Evolutionary conservation across 352 stramenopile genomes (phyloP), one percentile per base, ranked within the genome.

Genomic region (Phytophthora pisi): DNA sequence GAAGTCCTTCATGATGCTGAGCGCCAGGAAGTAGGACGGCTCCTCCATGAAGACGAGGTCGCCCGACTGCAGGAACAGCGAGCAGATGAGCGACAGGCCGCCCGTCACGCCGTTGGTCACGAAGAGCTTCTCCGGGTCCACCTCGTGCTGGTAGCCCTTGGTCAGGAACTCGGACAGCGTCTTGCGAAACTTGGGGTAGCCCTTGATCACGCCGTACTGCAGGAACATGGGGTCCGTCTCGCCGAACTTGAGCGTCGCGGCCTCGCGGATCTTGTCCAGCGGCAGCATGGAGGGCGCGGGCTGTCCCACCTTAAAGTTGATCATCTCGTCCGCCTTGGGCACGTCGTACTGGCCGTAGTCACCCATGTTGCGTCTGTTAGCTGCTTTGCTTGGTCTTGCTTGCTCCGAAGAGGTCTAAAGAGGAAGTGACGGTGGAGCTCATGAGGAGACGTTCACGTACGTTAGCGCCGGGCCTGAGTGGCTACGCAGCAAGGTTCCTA

Each of bases 1-100:
- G 70, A 98, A 96, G 67, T 96, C 93, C 70, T 92, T 92, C 81
- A 98, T 98, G 79, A 98, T 98, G 64, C 87, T 92, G 4, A 95
- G 76, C 18, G 85, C 94, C 18, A 98, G 61, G 69, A 98, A 98
- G 79, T 98, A 98, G 18, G 92, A 97, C 30, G 96, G 96, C 50
- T 96, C 82, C 77, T 98, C 94, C 61, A 98, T 91, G 75, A 96
- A 95, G 7, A 98, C 92, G 31, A 97, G 75, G 78, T 98, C 93
- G 31, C 91, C 91, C 42, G 91, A 84, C 61, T 88, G 73, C 20
- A 93, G 83, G 58, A 91, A 96, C 36, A 97, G 78, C 47, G 89
- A 95, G 74, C 85, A 96, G 45, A 98, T 72, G 24, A 98, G 79
- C 51, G 95, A 81, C n/a, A 98, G 77, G n/a, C 86, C 93, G 72